Conservation (phyloP, 2,329 filamentous ascomycete genomes). For the Stachybotrys elegans region DNA sequence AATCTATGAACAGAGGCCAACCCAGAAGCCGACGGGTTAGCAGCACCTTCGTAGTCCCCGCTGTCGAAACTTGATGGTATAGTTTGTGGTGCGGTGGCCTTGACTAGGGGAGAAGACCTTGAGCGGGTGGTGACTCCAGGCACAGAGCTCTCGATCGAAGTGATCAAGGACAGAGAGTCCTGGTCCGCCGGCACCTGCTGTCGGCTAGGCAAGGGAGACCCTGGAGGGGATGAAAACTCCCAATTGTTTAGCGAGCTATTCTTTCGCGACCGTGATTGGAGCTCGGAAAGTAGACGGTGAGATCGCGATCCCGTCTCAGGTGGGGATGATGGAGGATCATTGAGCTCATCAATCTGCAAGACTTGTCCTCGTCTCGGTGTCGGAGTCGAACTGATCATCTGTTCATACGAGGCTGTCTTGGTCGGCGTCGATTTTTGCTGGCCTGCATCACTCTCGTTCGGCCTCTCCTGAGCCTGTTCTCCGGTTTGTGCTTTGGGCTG, state of each 20-base stretch:
- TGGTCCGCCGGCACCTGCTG: constrained; percentile 17
- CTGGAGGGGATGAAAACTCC: constrained; percentile 54
- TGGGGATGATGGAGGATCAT: constrained; percentile 54
- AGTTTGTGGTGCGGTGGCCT: constrained; percentile 13
- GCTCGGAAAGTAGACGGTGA: constrained; percentile 47
- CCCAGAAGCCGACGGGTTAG: background rate
- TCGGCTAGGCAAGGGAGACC: constrained; percentile 39
- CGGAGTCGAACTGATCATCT: constrained; percentile 55
- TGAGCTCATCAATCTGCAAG: constrained; percentile 42
- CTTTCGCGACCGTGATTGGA: constrained; percentile 41
- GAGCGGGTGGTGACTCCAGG: no score
- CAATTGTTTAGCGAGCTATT: constrained; percentile 34
- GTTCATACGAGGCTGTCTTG: constrained; percentile 36
- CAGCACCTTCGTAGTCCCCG: background rate
- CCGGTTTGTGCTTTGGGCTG: constrained; percentile 15
- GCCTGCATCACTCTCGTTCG: constrained; percentile 9
- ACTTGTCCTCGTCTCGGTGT: constrained; percentile 53
- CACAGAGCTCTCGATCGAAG: no score
- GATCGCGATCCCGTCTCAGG: constrained; percentile 48
- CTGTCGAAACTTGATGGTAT: constrained; percentile 23
- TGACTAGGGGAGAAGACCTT: no score
- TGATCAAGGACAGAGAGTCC: no score
- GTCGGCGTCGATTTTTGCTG: constrained; percentile 42
- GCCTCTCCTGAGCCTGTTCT: constrained; percentile 10
- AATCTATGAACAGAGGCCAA: background rate